Evolutionary conservation across 225 moss, liverwort and hornwort species (phyloP), one percentile per base, ranked within the genome.

Genomic region (Rhytidiadelphus loreus): DNA sequence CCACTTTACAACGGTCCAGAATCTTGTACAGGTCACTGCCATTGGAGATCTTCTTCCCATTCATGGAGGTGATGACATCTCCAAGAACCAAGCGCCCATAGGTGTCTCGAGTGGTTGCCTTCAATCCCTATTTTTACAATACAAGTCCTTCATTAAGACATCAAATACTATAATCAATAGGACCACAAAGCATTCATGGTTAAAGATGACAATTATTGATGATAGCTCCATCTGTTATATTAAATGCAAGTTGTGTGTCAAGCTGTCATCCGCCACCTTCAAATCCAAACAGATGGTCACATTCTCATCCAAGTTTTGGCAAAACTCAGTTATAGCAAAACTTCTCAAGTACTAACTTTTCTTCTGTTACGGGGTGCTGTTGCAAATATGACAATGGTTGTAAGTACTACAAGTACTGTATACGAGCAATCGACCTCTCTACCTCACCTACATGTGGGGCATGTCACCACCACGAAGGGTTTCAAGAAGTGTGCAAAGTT

Each of bases 21-120:
- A 99, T 96, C 90, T 96, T 99, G 93, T 97, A 97, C 20, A 99
- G 94, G 83, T 99, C 96, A 89, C 97, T 99, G 83, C 96, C 97
- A 88, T 96, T 96, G 39, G 88, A 62, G 66, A 97, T 96, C 93
- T 96, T 97, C 89, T 95, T 96, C 80, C 93, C 96, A 83, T 99
- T 99, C 66, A 99, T 87, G 15, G 97, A 96, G 14, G 92, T 96
- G n/a, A 99, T 99, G 71, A 99, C 92, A 79, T 97, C 97, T 73
- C 99, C 99, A 59, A 99, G 94, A 59, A 99, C 97, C 85, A 99
- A 92, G 56, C 99, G 96, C 25, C 97, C 99, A 77, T 96, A 99
- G 7, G 90, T 88, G 71, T 99, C 97, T 33, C 97, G 93, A 18
- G 94, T 95, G 52, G 99, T 99, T 84, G 97, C 92, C 84, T 87